Percentiles rank a stretch among this genome's conserved stretches.
phyloP scores from a whole-genome alignment of 768 basidiomycete genomes.

The Holtermanniella nyarrowii region DNA sequence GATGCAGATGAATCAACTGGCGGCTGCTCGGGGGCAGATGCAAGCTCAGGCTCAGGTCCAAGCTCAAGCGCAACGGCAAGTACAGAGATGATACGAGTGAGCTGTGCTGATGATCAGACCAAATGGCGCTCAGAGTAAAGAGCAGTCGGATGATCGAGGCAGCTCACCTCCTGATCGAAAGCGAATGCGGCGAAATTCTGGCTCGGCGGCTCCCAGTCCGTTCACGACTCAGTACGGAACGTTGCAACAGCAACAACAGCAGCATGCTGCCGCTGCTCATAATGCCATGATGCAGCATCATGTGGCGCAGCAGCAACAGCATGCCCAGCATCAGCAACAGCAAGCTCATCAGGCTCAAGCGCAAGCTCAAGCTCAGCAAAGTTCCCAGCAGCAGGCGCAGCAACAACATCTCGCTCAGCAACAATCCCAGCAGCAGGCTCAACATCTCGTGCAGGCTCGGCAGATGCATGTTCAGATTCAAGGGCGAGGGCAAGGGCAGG shows the following conservation, averaged over 20 bases:
- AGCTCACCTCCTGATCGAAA: constrained; percentile 32
- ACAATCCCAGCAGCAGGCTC: background rate
- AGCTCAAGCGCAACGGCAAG: constrained; percentile 12
- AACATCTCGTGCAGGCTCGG: too few relatives aligned
- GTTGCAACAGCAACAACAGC: constrained; percentile 9
- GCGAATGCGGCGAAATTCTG: constrained; percentile 30
- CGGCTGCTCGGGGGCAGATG: background rate
- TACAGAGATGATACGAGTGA: background rate
- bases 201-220: constrained; percentile 26
- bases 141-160: constrained; percentile 1
- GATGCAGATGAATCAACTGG: background rate
- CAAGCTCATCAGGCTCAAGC: background rate
- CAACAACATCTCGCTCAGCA: too few relatives aligned
- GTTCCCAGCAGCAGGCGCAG: too few relatives aligned
- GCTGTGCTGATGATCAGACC: constrained; percentile 2
- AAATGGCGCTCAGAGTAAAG: too few relatives aligned
- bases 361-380: background rate
- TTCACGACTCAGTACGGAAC: constrained; percentile 12
- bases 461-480: too few relatives aligned
- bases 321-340: background rate
- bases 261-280: background rate
- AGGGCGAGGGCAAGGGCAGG: too few relatives aligned
- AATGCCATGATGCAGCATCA: constrained; percentile 1
- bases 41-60: constrained; percentile 10
- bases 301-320: background rate